phyloP scores from a whole-genome alignment of 352 stramenopile species.

The Pythium rhizo-oryzae region DNA sequence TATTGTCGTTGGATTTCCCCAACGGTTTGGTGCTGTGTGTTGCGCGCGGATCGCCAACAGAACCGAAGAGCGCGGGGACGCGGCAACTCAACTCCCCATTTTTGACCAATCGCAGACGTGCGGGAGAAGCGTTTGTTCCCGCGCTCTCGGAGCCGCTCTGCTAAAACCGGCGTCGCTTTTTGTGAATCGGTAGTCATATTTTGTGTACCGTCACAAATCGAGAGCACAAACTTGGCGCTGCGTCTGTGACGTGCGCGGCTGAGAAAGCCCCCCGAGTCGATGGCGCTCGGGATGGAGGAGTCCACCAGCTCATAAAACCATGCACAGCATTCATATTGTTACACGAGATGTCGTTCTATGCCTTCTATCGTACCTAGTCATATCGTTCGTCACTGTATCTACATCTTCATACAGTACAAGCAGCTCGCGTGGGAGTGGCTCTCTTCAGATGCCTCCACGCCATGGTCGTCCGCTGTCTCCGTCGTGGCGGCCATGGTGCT shows the following conservation, averaged over 20 bases:
- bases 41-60: conserved; percentile 14
- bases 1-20: neutral
- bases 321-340: neutral
- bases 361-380: conserved; percentile 14
- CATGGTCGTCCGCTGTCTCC: neutral
- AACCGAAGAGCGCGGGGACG: conserved; percentile 22
- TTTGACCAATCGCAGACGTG: conserved; percentile 18
- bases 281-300: no score
- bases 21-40: conserved; percentile 16
- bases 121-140: conserved; percentile 1
- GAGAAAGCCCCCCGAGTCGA: no score
- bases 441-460: neutral
- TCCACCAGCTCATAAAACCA: no score
- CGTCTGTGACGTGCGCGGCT: no score
- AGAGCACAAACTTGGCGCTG: no score
- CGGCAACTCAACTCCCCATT: neutral
- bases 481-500: conserved; percentile 12
- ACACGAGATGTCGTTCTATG: conserved; percentile 10
- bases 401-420: conserved; percentile 38
- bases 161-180: conserved; percentile 4
- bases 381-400: neutral
- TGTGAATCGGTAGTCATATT: neutral
- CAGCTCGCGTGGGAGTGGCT: conserved; percentile 29
- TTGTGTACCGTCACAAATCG: conserved; percentile 1
- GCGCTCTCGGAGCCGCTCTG: neutral